Evolutionary conservation across 176 grass and related monocot genomes (phyloP).

Genomic region (Poa pratensis): DNA sequence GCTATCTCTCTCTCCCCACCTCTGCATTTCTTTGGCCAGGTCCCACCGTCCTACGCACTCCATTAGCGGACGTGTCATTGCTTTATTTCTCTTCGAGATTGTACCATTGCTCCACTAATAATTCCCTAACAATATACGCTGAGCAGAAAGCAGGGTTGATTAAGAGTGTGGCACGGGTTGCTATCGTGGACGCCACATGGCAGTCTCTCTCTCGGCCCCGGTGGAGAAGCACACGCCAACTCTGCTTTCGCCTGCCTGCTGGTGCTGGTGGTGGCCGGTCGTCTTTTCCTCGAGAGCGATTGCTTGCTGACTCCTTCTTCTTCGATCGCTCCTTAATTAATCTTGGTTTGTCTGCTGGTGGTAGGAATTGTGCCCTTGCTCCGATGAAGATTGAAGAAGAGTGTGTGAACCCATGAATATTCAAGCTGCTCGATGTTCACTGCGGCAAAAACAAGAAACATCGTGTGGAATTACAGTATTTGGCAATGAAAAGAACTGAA

Average conservation of each 20-base stretch:
- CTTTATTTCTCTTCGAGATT: no score
- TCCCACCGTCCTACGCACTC: neutral
- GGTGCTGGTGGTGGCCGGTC: conserved; percentile 30
- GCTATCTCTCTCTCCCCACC: neutral
- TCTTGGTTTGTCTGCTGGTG: neutral
- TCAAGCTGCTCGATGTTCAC: neutral
- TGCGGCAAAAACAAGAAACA: neutral
- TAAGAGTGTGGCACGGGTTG: conserved; percentile 4
- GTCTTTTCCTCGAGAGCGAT: conserved; percentile 8
- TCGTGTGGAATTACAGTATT: neutral
- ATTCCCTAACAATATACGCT: neutral
- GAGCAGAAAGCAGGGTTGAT: neutral
- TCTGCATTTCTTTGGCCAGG: neutral
- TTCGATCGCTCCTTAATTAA: neutral
- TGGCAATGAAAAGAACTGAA: neutral
- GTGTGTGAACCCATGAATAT: neutral
- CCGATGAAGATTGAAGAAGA: neutral
- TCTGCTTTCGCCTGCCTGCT: neutral
- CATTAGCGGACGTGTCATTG: neutral
- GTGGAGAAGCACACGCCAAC: conserved; percentile 5
- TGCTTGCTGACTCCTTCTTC: conserved; percentile 8
- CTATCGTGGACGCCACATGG: conserved; percentile 50
- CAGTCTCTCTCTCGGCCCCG: neutral
- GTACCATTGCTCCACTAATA: neutral
- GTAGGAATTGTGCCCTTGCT: neutral